Percentiles rank a stretch among this genome's conserved stretches.
Evolutionary conservation across 495 filamentous ascomycete genomes (phyloP).

Genomic region (Xylaria flabelliformis): DNA sequence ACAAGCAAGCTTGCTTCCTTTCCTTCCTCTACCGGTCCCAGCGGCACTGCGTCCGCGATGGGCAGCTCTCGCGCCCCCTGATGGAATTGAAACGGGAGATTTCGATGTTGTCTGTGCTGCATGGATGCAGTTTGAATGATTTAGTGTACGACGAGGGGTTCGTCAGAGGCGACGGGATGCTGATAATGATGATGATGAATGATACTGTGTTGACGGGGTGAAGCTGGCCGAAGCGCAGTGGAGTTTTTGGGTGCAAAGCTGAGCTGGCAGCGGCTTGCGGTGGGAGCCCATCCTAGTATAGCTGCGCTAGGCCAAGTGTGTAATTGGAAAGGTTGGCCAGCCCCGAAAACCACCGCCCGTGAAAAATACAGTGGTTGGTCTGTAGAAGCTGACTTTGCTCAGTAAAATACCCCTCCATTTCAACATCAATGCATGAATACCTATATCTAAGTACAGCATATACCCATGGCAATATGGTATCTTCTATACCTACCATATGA

Average conservation of each 20-base stretch:
- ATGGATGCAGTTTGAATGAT: not conserved
- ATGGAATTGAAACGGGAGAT: not conserved
- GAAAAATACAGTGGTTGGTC: slow-evolving; percentile 22
- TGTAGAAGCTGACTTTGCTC: no score
- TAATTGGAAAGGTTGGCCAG: slow-evolving; percentile 38
- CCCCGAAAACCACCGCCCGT: slow-evolving; percentile 12
- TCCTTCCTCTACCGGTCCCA: not conserved
- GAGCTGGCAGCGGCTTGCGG: slow-evolving; percentile 28
- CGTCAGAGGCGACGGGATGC: slow-evolving; percentile 3
- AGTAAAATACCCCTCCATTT: slow-evolving; percentile 9
- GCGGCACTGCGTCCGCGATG: slow-evolving; percentile 26
- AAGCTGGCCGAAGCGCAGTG: slow-evolving; percentile 10
- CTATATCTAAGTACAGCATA: not conserved
- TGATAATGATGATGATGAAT: not conserved
- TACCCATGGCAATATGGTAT: not conserved
- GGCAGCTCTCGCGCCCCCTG: slow-evolving; percentile 4
- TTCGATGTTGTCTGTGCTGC: not conserved
- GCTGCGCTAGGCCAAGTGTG: slow-evolving; percentile 4
- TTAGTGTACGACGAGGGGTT: not conserved
- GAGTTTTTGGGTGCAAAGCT: slow-evolving; percentile 14
- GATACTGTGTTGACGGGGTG: slow-evolving; percentile 8
- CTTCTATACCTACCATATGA: not conserved
- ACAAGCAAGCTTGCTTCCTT: slow-evolving; percentile 9
- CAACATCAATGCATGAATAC: slow-evolving; percentile 7
- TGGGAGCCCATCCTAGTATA: slow-evolving; percentile 29